Conservation (phyloP, 1,284 basidiomycete species). For the Leccinum ponderosum region DNA sequence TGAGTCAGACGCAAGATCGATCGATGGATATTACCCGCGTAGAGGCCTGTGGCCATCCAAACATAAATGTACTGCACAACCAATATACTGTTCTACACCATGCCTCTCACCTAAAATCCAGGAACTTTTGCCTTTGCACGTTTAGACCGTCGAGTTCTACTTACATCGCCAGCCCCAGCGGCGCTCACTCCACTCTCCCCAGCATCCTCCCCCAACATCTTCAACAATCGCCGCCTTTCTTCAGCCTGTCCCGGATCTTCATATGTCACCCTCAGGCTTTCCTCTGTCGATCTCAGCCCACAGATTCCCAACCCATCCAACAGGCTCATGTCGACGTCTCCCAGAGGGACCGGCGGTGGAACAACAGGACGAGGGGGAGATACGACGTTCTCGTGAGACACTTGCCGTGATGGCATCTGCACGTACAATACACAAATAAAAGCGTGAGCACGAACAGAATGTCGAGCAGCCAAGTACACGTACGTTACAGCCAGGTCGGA, state of each 20-base stretch:
- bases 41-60: background rate
- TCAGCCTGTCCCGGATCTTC: slow-evolving; percentile 64
- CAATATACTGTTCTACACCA: slow-evolving; percentile 2
- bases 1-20: background rate
- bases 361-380: slow-evolving; percentile 15
- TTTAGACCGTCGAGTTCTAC: slow-evolving; percentile 16
- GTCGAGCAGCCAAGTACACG: slow-evolving; percentile 9
- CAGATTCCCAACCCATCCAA: slow-evolving; percentile 22
- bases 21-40: background rate
- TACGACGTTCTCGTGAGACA: slow-evolving; percentile 32
- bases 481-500: slow-evolving; percentile 48
- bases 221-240: slow-evolving; percentile 53
- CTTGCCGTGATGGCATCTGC: slow-evolving; percentile 39
- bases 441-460: background rate
- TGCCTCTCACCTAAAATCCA: slow-evolving; percentile 5
- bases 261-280: slow-evolving; percentile 58
- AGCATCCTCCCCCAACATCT: slow-evolving; percentile 27
- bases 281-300: slow-evolving; percentile 31
- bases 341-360: slow-evolving; percentile 4
- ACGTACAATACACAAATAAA: background rate
- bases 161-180: background rate
- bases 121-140: slow-evolving; percentile 15
- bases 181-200: background rate
- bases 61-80: slow-evolving; percentile 16
- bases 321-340: slow-evolving; percentile 33